Evolutionary conservation across 1,284 basidiomycete genomes (phyloP).

Genomic region (Boletellus dicymbophilus): DNA sequence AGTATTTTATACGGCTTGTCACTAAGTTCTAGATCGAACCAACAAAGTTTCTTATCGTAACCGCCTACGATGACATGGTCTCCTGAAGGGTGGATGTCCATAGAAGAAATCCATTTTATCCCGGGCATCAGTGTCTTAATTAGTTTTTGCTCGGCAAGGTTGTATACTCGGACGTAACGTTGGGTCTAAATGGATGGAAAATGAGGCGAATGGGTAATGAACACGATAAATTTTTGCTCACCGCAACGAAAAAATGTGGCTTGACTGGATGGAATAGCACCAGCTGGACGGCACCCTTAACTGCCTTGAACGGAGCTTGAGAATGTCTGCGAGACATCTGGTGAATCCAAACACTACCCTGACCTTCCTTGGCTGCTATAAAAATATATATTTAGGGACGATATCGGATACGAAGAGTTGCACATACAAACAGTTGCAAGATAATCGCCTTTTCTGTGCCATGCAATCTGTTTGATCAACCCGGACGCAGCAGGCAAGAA

Average conservation of each 20-base stretch:
- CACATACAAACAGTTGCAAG: conserved; percentile 86
- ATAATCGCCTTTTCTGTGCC: conserved; percentile 97
- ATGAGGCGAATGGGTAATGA: conserved; percentile 9
- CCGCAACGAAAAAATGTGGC: conserved; percentile 97
- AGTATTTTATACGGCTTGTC: conserved; percentile 97
- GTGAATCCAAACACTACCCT: conserved; percentile 90
- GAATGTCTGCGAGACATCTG: conserved; percentile 93
- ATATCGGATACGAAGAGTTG: conserved; percentile 8
- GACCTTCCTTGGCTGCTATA: conserved; percentile 60
- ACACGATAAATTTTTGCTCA: conserved; percentile 44
- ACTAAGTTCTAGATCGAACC: conserved; percentile 98
- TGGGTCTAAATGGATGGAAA: conserved; percentile 66
- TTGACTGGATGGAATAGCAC: conserved; percentile 95
- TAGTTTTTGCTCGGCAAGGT: conserved; percentile 91
- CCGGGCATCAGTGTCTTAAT: conserved; percentile 93
- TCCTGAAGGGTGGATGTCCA: conserved; percentile 95
- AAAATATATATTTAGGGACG: conserved; percentile 13
- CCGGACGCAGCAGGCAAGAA: conserved; percentile 69
- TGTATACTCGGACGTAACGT: conserved; percentile 95
- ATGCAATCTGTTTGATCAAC: conserved; percentile 82
- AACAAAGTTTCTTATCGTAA: conserved; percentile 96
- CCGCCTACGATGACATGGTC: conserved; percentile 97
- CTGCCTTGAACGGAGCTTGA: conserved; percentile 96
- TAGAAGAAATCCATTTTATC: conserved; percentile 94
- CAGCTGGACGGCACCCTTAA: conserved; percentile 88